phyloP scores from a whole-genome alignment of 805 yeast genomes.

The Starmerella floricola region DNA sequence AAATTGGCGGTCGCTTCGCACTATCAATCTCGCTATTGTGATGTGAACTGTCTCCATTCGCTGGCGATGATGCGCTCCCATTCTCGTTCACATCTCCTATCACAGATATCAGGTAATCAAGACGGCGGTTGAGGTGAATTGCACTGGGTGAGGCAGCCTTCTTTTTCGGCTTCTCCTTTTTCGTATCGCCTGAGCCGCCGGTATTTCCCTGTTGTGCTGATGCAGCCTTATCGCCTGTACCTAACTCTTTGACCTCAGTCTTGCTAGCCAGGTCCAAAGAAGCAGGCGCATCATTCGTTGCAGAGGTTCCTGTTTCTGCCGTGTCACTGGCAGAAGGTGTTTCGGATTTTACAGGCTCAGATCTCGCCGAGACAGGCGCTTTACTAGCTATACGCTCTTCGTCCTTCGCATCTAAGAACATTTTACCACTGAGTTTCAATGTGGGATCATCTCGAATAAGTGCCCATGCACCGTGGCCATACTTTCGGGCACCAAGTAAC shows the following conservation, averaged over 20 bases:
- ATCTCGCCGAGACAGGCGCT: constrained; percentile 10
- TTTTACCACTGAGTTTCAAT: constrained; percentile 70
- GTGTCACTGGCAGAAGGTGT: too few relatives aligned
- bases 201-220: too few relatives aligned
- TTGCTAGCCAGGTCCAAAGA: too few relatives aligned
- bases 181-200: too few relatives aligned
- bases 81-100: constrained; percentile 43
- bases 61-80: too few relatives aligned
- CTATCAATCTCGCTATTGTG: constrained; percentile 17
- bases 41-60: background rate
- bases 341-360: too few relatives aligned
- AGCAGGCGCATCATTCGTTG: too few relatives aligned
- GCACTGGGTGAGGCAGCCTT: constrained; percentile 55
- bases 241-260: background rate
- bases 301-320: too few relatives aligned
- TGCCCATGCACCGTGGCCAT: constrained; percentile 93
- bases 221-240: too few relatives aligned
- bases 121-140: constrained; percentile 82
- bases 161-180: constrained; percentile 13
- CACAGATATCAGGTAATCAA: constrained; percentile 69
- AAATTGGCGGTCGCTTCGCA: constrained; percentile 8
- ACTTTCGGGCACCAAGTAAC: constrained; percentile 74
- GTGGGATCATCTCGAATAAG: constrained; percentile 93
- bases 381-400: constrained; percentile 16
- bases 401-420: constrained; percentile 41